phyloP scores from a whole-genome alignment of 495 filamentous ascomycete genomes.

The Endocarpon pusillum region DNA sequence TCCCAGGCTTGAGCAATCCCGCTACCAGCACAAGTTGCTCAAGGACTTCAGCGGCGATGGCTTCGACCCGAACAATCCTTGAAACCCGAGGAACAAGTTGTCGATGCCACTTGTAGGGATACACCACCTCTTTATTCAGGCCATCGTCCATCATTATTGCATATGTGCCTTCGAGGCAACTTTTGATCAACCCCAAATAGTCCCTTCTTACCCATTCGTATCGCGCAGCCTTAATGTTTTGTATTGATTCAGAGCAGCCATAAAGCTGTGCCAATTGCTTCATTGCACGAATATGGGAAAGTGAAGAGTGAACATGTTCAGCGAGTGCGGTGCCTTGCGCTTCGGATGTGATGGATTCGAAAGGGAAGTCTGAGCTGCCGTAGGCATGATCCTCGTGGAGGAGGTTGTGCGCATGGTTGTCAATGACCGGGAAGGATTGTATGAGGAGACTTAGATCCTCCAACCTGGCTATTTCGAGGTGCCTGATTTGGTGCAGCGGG shows the following conservation, averaged over 20 bases:
- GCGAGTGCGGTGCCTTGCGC: conserved; percentile 49
- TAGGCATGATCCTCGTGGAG: conserved; percentile 24
- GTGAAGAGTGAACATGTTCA: conserved; percentile 34
- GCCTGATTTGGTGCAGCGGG: neutral
- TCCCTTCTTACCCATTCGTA: conserved; percentile 34
- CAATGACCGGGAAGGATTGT: conserved; percentile 58
- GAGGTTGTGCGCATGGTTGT: conserved; percentile 77
- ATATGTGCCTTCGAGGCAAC: conserved; percentile 60
- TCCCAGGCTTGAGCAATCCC: conserved; percentile 11
- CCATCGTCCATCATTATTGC: conserved; percentile 68
- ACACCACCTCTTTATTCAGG: conserved; percentile 38
- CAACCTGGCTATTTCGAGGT: conserved; percentile 5
- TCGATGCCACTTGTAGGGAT: conserved; percentile 54
- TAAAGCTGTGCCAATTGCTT: conserved; percentile 50
- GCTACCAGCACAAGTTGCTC: conserved; percentile 15
- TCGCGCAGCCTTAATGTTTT: conserved; percentile 43
- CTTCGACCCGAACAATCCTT: conserved; percentile 71
- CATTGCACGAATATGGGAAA: conserved; percentile 54
- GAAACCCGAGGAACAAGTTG: conserved; percentile 35
- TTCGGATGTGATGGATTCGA: conserved; percentile 53
- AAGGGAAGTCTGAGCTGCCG: conserved; percentile 23
- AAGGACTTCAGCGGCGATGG: conserved; percentile 49
- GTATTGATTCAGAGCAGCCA: conserved; percentile 37
- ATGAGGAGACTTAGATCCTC: conserved; percentile 32
- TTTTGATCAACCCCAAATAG: conserved; percentile 38